A percentile compares a stretch with the other conserved stretches of the same genome.
These are phyloP conservation scores for Castanea crenata DNA, from an alignment of 306 rosid species.

Conservation along the genomic window DNA sequence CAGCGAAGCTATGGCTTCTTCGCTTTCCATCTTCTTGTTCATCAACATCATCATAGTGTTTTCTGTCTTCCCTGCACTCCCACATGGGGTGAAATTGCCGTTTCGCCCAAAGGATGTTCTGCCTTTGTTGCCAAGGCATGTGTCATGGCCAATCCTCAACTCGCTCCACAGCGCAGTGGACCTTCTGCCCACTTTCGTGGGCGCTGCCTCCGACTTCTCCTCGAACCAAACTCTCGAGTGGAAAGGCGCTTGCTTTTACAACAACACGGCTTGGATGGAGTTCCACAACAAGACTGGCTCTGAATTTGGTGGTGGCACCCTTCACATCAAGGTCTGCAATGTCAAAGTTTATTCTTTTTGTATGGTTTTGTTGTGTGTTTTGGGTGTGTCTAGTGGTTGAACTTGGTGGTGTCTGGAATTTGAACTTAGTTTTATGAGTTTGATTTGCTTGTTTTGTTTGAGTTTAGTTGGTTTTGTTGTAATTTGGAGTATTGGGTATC, in stretches of 20 bases:
- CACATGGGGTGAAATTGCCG: conserved; percentile 30
- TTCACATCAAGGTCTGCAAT: conserved; percentile 65
- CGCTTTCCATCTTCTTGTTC: not conserved
- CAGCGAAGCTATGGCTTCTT: conserved; percentile 12
- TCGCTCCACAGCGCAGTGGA: conserved; percentile 70
- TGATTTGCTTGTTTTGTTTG: not conserved
- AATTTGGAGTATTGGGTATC: not conserved
- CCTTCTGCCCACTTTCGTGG: conserved; percentile 75
- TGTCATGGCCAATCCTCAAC: conserved; percentile 83
- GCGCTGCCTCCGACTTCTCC: conserved; percentile 68
- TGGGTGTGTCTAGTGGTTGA: too few species aligned
- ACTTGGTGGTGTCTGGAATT: too few species aligned
- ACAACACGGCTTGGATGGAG: conserved; percentile 86
- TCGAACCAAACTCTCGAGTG: conserved; percentile 31
- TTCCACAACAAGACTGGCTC: conserved; percentile 60
- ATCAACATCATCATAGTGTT: conserved; percentile 5
- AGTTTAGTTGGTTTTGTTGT: not conserved
- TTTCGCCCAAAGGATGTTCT: conserved; percentile 66
- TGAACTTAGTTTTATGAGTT: not conserved
- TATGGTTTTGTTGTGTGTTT: not conserved
- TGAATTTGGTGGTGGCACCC: conserved; percentile 90
- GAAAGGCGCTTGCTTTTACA: conserved; percentile 82
- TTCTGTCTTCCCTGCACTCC: not conserved
- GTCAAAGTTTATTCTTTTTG: not conserved
- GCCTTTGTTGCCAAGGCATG: conserved; percentile 70